Conservation (phyloP, 2,329 filamentous ascomycete genomes). For the Aspergillus intermedius region DNA sequence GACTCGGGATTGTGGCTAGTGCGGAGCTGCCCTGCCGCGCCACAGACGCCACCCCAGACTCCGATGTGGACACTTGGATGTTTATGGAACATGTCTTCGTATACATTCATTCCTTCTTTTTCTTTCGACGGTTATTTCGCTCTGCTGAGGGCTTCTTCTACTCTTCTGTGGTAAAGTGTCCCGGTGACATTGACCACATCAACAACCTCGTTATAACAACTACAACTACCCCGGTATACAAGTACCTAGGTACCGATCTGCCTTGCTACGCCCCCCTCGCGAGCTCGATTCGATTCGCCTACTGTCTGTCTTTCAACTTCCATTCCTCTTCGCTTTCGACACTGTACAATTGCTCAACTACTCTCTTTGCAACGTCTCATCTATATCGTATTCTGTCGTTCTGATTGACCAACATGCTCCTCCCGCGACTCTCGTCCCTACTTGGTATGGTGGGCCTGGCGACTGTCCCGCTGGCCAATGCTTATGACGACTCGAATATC, state of each 20-base stretch:
- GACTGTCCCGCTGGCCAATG: constrained; percentile 23
- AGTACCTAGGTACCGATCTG: not conserved
- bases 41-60: constrained; percentile 5
- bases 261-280: no score
- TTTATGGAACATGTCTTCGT: constrained; percentile 1
- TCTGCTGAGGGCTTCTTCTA: not conserved
- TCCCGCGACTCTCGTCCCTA: constrained; percentile 28
- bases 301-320: constrained; percentile 1
- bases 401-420: constrained; percentile 21
- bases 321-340: not conserved
- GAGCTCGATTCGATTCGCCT: not conserved
- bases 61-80: constrained; percentile 21
- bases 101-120: constrained; percentile 7
- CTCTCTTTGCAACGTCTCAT: not conserved
- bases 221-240: no score
- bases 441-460: constrained; percentile 30
- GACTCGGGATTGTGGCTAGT: constrained; percentile 12
- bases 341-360: not conserved
- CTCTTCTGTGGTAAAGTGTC: no score
- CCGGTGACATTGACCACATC: no score
- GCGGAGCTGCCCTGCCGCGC: constrained; percentile 7
- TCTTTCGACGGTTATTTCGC: constrained; percentile 3
- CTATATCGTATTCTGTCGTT: not conserved
- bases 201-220: no score
- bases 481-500: constrained; percentile 47